Evolutionary conservation across 2,329 filamentous ascomycete species (phyloP), one percentile per base, ranked within the genome.

Genomic region (Microsporum canis): DNA sequence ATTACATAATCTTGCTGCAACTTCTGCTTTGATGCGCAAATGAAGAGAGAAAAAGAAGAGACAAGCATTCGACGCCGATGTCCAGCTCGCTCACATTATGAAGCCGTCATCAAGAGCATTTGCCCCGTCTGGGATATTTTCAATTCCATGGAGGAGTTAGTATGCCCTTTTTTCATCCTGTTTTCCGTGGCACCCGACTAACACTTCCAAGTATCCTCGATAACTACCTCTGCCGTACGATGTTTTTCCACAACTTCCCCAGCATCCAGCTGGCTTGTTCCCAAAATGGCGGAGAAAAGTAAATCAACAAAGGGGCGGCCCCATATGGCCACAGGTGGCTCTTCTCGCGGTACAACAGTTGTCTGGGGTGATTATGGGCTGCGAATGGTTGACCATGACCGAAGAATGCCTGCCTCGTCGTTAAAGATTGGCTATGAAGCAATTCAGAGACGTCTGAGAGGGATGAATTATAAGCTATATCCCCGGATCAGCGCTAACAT

Each of bases 361-460:
- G 85, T 95, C 61, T 97, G 91, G 90, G 94, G 94, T 60, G 91
- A 97, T 74, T 99, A 91, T 72, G 94, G 94, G 6, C 79, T 99
- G 67, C 88, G 94, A 61, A 94, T 99, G 86, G 85, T 82, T 65
- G 94, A 99, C 76, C 89, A 96, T 73, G 88, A 96, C 77, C 88
- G 94, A 62, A 85, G 94, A 70, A 89, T 99, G 72, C 90, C 88
- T 67, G 89, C 94, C 29, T 79, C 84, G 66, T 89, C 95, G 68
- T 82, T 99, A 65, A 91, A 91, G 77, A 86, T 90, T 71, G 94
- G 90, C 64, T 91, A 96, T 72, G 91, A 96, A 68, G 94, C 92
- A 1, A 97, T 99, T 75, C 92, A 90, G 73, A 84, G 84, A 69
- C 83, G 92, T 64, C 79, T 99, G 55, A 83, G 94, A 78, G 94